Evolutionary conservation across 129 eudicot species (phyloP).

Genomic region (Tagetes erecta): DNA sequence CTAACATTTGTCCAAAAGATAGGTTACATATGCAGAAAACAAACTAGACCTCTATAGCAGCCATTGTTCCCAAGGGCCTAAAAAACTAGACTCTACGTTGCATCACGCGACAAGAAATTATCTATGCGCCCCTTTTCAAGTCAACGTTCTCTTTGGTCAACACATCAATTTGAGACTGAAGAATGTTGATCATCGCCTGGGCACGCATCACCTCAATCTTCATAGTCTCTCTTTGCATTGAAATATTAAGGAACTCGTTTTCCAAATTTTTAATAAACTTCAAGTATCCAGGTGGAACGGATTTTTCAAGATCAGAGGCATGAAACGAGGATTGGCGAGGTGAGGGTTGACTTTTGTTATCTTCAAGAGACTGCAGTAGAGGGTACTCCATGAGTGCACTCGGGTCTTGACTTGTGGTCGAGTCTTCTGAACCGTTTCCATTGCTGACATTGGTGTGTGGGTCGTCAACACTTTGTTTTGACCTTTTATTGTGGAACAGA

Average conservation of each 20-base stretch:
- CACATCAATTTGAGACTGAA: constrained; percentile 65
- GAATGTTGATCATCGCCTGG: constrained; percentile 43
- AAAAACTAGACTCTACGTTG: constrained; percentile 26
- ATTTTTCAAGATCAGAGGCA: constrained; percentile 69
- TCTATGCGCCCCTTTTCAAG: constrained; percentile 41
- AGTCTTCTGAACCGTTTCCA: constrained; percentile 68
- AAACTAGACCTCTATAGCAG: constrained; percentile 24
- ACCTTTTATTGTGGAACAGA: constrained; percentile 50
- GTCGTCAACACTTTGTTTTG: constrained; percentile 36
- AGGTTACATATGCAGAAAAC: constrained; percentile 22
- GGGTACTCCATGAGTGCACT: constrained; percentile 57
- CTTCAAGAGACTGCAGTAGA: constrained; percentile 52
- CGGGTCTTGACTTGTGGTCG: constrained; percentile 63
- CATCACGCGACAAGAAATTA: constrained; percentile 10
- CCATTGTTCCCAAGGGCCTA: not conserved
- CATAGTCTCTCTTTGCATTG: constrained; percentile 76
- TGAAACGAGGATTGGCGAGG: constrained; percentile 53
- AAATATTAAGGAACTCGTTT: constrained; percentile 60
- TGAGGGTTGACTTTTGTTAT: constrained; percentile 40
- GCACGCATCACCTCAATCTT: constrained; percentile 76
- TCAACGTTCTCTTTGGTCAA: constrained; percentile 63
- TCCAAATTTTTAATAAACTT: constrained; percentile 72
- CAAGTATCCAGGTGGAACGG: constrained; percentile 86
- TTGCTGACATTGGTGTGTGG: constrained; percentile 41
- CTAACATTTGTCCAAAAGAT: constrained; percentile 16